Evolutionary conservation across 208 protist species (phyloP), one percentile per base, ranked within the genome.

Genomic region (Trichomonas gallinae): DNA sequence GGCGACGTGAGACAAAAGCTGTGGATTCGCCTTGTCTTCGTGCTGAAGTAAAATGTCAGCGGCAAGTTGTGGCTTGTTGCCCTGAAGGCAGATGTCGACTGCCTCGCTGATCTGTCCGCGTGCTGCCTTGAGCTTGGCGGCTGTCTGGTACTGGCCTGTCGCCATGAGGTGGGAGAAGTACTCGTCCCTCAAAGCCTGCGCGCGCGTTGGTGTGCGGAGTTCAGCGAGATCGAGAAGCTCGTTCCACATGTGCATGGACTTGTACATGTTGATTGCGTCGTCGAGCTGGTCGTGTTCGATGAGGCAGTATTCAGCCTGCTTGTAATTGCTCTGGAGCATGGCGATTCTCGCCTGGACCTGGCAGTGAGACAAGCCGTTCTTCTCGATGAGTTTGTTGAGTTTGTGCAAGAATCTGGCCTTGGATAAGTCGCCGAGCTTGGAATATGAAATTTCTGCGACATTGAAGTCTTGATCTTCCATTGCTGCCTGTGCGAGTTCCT

Each of bases 171-270:
- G 83, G 0, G 34, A 13, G 36, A 44, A 89, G 40, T 89, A 89
- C 23, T 89, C 83, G 8, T 89, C 83, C 3, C 83, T 1, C 0
- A 89, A 46, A 17, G 3, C 11, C 10, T 44, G 13, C 17, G 83
- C 34, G 36, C 83, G 83, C 21, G 23, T 89, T 48, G 83, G 83
- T 34, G 40, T n/a, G 17, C 83, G 34, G n/a, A 89, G 83, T 46
- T 89, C 83, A 31, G 83, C 40, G 4, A 89, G 36, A 89, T 89
- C 83, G 17, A 89, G 40, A 23, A 89, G 36, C 23, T 89, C 83
- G 36, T 89, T 89, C 83, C 83, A 89, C 83, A 89, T 89, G 42
- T 89, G 83, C 83, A 89, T 89, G 23, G 83, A 89, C 42, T 89
- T 89, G 40, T 89, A 89, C 83, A 89, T 89, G 36, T 89, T 46